These are phyloP conservation scores for Penicillium subrubescens DNA, from an alignment of 495 filamentous ascomycete species.

Conservation along the genomic window DNA sequence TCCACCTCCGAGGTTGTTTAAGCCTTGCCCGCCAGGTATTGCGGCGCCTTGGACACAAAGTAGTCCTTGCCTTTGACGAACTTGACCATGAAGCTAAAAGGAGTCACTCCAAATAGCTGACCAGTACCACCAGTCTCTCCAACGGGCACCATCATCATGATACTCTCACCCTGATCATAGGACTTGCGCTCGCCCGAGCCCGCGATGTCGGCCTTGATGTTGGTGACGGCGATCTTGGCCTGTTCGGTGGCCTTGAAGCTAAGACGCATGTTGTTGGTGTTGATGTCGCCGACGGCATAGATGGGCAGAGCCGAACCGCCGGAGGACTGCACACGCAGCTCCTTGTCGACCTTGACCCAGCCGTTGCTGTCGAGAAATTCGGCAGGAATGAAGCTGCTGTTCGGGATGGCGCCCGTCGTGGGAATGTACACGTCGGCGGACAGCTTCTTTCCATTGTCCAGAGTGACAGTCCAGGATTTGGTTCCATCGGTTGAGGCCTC, in stretches of 20 bases:
- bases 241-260: conserved; percentile 32
- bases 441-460: conserved; percentile 45
- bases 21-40: conserved; percentile 16
- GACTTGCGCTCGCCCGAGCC: conserved; percentile 24
- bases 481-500: conserved; percentile 14
- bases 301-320: conserved; percentile 26
- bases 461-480: conserved; percentile 33
- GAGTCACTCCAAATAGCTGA: conserved; percentile 46
- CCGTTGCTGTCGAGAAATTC: conserved; percentile 50
- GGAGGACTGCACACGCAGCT: conserved; percentile 47
- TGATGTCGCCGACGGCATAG: conserved; percentile 47
- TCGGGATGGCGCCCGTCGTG: conserved; percentile 60
- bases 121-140: conserved; percentile 51
- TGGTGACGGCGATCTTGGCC: conserved; percentile 31
- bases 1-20: background rate
- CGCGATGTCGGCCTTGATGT: conserved; percentile 37
- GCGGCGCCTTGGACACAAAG: conserved; percentile 35
- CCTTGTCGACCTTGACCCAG: conserved; percentile 58
- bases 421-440: conserved; percentile 64
- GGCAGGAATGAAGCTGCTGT: conserved; percentile 59
- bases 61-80: conserved; percentile 49
- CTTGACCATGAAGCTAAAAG: conserved; percentile 47
- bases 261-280: conserved; percentile 33
- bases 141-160: conserved; percentile 45
- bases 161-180: conserved; percentile 27